Percentiles rank a stretch among this genome's conserved stretches.
These are phyloP conservation scores for Fusarium armeniacum DNA, from an alignment of 2,329 filamentous ascomycete genomes.

Conservation along the genomic window DNA sequence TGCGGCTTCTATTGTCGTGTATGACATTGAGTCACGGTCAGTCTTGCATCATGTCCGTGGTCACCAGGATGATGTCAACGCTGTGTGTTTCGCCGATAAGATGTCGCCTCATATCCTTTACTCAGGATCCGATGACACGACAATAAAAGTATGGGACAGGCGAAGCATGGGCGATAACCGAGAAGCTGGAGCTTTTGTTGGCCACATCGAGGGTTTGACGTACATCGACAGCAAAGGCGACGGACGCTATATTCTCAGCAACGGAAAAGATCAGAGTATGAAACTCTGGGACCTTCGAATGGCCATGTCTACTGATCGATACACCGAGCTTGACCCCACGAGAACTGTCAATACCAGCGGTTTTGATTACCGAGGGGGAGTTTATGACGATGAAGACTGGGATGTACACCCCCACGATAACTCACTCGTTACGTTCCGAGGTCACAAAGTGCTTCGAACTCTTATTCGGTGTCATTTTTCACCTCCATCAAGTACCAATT, in stretches of 20 bases:
- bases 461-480: conserved; percentile 97
- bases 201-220: conserved; percentile 75
- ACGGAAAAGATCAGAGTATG: conserved; percentile 96
- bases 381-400: conserved; percentile 75
- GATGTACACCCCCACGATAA: conserved; percentile 81
- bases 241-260: conserved; percentile 87
- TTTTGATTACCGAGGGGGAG: conserved; percentile 81
- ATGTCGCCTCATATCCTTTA: conserved; percentile 93
- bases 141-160: conserved; percentile 96
- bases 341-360: conserved; percentile 66
- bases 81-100: conserved; percentile 93
- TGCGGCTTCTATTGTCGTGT: conserved; percentile 84
- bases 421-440: conserved; percentile 92
- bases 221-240: conserved; percentile 80
- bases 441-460: conserved; percentile 89
- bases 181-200: conserved; percentile 75
- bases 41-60: conserved; percentile 82
- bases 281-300: conserved; percentile 96
- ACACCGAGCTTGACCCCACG: conserved; percentile 68
- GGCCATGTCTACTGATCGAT: conserved; percentile 81
- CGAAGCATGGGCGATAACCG: conserved; percentile 90
- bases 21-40: conserved; percentile 86
- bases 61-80: conserved; percentile 92
- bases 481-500: conserved; percentile 86
- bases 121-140: conserved; percentile 94